Base-by-base conservation (phyloP, 2,329 filamentous ascomycete species). In the Bisporella sp. region DNA sequence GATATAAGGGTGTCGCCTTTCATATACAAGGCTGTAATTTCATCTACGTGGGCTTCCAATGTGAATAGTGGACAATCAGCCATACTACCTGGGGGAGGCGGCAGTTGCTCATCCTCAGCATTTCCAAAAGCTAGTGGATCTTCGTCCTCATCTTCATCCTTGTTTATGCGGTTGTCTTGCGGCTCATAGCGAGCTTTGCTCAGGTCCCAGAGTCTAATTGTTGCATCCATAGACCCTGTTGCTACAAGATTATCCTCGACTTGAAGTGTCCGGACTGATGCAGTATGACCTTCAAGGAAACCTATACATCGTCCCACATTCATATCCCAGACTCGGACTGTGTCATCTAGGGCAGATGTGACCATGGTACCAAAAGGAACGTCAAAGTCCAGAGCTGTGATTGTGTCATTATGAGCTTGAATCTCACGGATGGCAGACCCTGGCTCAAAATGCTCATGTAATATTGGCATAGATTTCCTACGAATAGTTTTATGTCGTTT, bases 341-440 rank as follows among this genome's bases (percentile, higher is more conserved):
- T 91, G 67, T 99, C 93, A 66, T 99, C 93, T 62, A 96, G 73
- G 7, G 91, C 88, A 7, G 93, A 86, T 6, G 90, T 92, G 5
- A 97, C 89, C 80, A 97, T 82, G 21, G 89, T 95, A 12, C 93
- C 93, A 67, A 97, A 97, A 0, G 93, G 93, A n/a, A 86, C 87
- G 66, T 99, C 93, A 67, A 99, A 99, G 69, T 97, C 93, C 54
- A 99, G 68, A 6, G 92, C 87, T 1, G 91, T 95, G 55, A 99
- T 86, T 51, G 79, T 80, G 65, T 99, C 93, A 47, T 82, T 83
- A 67, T 99, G 93, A 2, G 92, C 90, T 59, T 88, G 84, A 50
- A 97, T 78, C 66, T 96, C 89, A 59, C 86, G 86, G 62, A 99
- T 96, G 62, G 79, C 82, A 33, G 88, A 90, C 13, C 93, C 93